These are phyloP conservation scores for Tetrastigma voinierianum DNA, from an alignment of 164 flowering plant genomes.

Conservation along the genomic window DNA sequence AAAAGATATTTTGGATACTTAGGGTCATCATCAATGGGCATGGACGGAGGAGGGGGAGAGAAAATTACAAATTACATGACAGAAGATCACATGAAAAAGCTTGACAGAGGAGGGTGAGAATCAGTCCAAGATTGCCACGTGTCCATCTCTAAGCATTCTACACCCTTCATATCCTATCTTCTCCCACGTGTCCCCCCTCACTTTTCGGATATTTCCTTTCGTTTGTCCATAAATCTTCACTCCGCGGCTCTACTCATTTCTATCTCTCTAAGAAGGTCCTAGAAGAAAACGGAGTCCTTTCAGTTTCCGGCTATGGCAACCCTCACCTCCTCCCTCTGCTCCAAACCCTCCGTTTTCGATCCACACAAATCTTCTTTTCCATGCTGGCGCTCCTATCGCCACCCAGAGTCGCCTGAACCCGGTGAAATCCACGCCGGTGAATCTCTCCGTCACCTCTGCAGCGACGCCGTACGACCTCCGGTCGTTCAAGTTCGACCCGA, in stretches of 20 bases:
- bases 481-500: conserved; percentile 60
- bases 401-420: neutral
- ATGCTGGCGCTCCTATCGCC: conserved; percentile 17
- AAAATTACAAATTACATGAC: neutral
- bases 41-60: no score
- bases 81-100: neutral
- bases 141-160: conserved; percentile 8
- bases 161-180: conserved; percentile 20
- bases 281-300: no score
- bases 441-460: conserved; percentile 17
- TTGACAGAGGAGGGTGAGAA: neutral
- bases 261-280: no score
- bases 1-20: no score
- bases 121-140: conserved; percentile 7
- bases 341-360: conserved; percentile 12
- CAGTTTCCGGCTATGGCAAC: neutral
- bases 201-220: neutral
- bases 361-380: conserved; percentile 14
- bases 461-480: conserved; percentile 49
- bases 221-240: neutral
- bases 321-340: conserved; percentile 4
- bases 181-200: conserved; percentile 12
- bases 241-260: no score
- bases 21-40: no score
- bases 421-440: neutral